Evolutionary conservation across 441 rosid species (phyloP).

Genomic region (Euphorbia schlechtendalii): DNA sequence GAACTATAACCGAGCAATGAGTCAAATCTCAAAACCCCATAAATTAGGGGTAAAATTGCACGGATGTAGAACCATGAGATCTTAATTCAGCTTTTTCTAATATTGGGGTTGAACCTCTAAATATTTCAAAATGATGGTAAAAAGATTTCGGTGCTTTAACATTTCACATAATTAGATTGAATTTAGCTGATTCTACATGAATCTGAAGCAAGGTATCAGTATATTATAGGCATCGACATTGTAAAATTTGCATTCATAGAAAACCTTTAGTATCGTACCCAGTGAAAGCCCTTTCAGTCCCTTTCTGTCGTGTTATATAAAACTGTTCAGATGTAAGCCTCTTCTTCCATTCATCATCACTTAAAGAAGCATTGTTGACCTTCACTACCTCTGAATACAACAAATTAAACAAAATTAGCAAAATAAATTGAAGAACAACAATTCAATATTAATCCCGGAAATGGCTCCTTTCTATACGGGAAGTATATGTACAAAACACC

Average conservation of each 20-base stretch:
- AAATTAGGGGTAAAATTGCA: no score
- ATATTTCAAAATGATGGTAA: no score
- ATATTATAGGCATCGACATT: neutral
- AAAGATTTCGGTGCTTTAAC: no score
- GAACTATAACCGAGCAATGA: no score
- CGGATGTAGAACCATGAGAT: no score
- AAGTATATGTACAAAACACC: neutral
- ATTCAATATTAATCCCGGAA: neutral
- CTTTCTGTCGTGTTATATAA: slow-evolving; percentile 67
- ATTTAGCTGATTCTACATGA: neutral
- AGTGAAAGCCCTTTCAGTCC: slow-evolving; percentile 85
- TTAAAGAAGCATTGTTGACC: slow-evolving; percentile 35
- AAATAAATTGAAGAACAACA: neutral
- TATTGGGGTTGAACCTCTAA: no score
- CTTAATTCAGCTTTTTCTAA: no score
- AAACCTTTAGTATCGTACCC: slow-evolving; percentile 40
- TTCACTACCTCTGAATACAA: slow-evolving; percentile 29
- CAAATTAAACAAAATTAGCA: neutral
- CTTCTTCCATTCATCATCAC: slow-evolving; percentile 70
- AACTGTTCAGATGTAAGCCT: slow-evolving; percentile 61
- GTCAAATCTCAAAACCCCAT: no score
- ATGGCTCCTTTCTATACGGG: no score
- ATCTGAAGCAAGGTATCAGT: neutral
- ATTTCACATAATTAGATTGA: neutral
- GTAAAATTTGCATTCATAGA: neutral